Conservation (phyloP, 768 basidiomycete genomes). For the Imleria badia region DNA sequence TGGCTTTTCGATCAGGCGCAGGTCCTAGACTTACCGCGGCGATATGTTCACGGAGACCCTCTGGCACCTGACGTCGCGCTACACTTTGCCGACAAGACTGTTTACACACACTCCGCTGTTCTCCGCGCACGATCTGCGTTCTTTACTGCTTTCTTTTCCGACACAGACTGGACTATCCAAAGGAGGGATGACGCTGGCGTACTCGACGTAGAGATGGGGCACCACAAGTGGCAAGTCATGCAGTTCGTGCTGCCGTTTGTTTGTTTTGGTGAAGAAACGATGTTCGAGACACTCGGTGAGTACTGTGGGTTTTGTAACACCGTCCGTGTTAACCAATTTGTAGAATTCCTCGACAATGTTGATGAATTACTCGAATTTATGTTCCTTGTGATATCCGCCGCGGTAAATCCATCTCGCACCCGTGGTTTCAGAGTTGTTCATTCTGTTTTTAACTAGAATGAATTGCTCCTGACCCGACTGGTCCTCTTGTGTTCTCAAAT, state of each 20-base stretch:
- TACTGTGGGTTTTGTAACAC: background rate
- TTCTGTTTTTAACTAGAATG: conserved; percentile 54
- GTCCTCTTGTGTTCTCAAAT: conserved; percentile 79
- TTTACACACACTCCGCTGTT: conserved; percentile 69
- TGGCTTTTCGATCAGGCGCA: conserved; percentile 44
- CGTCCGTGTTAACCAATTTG: conserved; percentile 1
- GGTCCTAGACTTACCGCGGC: background rate
- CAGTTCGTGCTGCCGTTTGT: conserved; percentile 72
- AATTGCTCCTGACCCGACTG: conserved; percentile 84
- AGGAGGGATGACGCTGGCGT: conserved; percentile 56
- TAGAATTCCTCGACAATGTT: conserved; percentile 60
- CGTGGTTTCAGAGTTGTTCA: background rate
- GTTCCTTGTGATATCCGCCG: conserved; percentile 82
- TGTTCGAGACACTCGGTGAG: conserved; percentile 74
- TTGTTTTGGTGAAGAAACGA: conserved; percentile 68
- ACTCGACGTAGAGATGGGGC: conserved; percentile 66
- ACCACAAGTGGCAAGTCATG: conserved; percentile 75
- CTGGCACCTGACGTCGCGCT: conserved; percentile 69
- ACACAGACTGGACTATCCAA: conserved; percentile 73
- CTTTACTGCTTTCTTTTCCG: conserved; percentile 81
- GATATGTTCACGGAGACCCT: conserved; percentile 21
- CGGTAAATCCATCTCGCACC: conserved; percentile 47
- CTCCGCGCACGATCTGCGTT: conserved; percentile 83
- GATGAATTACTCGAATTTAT: conserved; percentile 85
- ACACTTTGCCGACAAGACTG: conserved; percentile 60